Evolutionary conservation across 441 rosid species (phyloP), one percentile per base, ranked within the genome.

Genomic region (Pelargonium myrrhifolium): DNA sequence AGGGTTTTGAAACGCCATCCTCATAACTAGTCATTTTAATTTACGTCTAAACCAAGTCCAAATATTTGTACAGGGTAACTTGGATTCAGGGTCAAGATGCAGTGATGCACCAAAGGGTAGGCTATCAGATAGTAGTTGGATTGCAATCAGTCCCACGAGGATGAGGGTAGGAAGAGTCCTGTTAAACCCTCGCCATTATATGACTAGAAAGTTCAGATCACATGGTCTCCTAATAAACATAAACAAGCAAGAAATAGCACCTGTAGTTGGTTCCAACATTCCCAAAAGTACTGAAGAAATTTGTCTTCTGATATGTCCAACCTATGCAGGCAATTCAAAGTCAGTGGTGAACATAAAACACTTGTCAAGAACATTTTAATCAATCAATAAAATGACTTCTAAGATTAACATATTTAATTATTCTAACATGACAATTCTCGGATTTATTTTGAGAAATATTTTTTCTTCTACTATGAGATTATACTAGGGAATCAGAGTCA

Each of bases 291-390:
- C 64, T 70, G 71, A 26, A 89, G 78, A 82, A 92, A 92, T 68
- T 90, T 92, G 67, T 88, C 96, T 79, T 88, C 86, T 14, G 92
- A 78, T 81, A 92, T 83, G 64, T 92, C 92, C 83, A 84, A 74
- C 70, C 96, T 92, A 80, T 66, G 77, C 70, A 76, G 67, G 67
- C 22, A 61, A 78, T 65, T 73, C 26, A 67, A 6, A 55, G 71
- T 71, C 26, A 55, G 40, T 0, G 20, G 17, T 62, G 43, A 64
- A 42, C 40, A 64, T 6, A 40, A 26, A 28, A 55, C 45, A 21
- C 35, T 1, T 9, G 1, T 22, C 11, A 5, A 64, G 11, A 63
- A n/a, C 20, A 8, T 20, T 20, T 55, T 55, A 55, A 55, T 55
- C 12, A 6, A 55, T 7, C 61, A 55, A 55, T 22, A 55, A 55